A percentile compares a stretch with the other conserved stretches of the same genome.
Evolutionary conservation across 768 basidiomycete species (phyloP).

Genomic region (Agrocybe praecox): DNA sequence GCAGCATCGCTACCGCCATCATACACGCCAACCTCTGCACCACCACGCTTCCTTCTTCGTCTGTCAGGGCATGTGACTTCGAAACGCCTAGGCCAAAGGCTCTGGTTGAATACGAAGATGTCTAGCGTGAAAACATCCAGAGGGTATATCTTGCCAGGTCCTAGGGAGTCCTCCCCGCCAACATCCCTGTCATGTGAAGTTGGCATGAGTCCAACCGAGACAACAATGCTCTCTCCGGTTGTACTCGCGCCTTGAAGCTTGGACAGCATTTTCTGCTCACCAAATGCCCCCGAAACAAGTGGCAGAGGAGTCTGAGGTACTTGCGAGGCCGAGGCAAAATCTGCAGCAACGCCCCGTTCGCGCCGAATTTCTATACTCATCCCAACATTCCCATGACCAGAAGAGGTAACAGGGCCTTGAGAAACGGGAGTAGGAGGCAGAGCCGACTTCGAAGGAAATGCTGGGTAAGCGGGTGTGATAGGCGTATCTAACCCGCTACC

Average conservation of each 20-base stretch:
- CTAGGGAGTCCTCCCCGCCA: conserved; percentile 21
- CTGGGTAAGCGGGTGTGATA: conserved; percentile 73
- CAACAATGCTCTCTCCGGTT: conserved; percentile 62
- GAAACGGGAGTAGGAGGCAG: conserved; percentile 55
- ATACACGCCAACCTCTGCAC: conserved; percentile 28
- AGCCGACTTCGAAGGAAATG: conserved; percentile 54
- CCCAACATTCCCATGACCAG: conserved; percentile 49
- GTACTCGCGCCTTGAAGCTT: conserved; percentile 31
- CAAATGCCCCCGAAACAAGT: conserved; percentile 44
- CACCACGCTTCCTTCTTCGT: conserved; percentile 44
- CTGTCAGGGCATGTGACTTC: conserved; percentile 72
- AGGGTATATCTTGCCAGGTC: conserved; percentile 62
- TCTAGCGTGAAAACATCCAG: conserved; percentile 79
- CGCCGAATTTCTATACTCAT: conserved; percentile 69
- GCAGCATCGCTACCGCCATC: conserved; percentile 29
- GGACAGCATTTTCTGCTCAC: conserved; percentile 35
- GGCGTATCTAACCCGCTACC: conserved; percentile 32
- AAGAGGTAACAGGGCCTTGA: conserved; percentile 56
- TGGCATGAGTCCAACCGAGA: conserved; percentile 63
- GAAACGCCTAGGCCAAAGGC: conserved; percentile 72
- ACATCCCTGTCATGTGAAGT: conserved; percentile 16
- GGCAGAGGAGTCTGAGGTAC: conserved; percentile 61
- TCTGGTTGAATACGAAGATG: conserved; percentile 87
- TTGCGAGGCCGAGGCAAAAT: conserved; percentile 21
- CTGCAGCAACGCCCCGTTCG: conserved; percentile 48